Evolutionary conservation across 75 land plant genomes (phyloP).

Genomic region (Adiantum capillusveneris): DNA sequence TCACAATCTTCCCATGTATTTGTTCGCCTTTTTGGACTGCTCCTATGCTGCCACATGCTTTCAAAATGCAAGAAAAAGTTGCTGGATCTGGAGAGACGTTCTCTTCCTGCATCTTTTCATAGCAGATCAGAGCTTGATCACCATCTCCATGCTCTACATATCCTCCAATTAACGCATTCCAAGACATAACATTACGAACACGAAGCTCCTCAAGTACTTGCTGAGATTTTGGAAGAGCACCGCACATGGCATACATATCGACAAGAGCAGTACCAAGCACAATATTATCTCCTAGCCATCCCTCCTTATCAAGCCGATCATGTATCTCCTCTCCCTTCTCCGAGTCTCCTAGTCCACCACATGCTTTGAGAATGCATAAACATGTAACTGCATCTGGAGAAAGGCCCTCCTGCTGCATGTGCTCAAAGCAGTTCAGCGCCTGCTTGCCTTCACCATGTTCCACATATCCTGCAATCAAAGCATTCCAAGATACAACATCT

Average conservation of each 20-base stretch:
- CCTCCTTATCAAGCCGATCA: neutral
- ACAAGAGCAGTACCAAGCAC: constrained; percentile 10
- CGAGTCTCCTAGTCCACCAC: too few species aligned
- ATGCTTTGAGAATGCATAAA: too few species aligned
- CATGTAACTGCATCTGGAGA: too few species aligned
- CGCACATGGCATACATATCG: constrained; percentile 19
- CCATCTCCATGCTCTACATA: constrained; percentile 5
- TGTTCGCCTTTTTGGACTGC: constrained; percentile 2
- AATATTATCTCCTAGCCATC: neutral
- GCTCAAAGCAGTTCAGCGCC: too few species aligned
- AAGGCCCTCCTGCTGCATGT: too few species aligned
- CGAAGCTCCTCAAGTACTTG: constrained; percentile 5
- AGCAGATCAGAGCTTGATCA: constrained; percentile 1
- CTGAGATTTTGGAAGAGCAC: neutral
- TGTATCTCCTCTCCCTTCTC: constrained; percentile 2
- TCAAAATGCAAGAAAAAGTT: constrained; percentile 1
- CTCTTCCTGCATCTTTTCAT: neutral
- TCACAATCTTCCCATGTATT: constrained; percentile 1
- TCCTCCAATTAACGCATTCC: constrained; percentile 19
- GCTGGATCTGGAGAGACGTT: constrained; percentile 1
- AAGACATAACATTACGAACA: constrained; percentile 2
- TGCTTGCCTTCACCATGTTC: too few species aligned
- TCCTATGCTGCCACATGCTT: constrained; percentile 1
- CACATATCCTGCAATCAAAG: too few species aligned
- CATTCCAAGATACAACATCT: too few species aligned